Conservation (phyloP, 305 asterid species). For the Fraxinus latifolia region DNA sequence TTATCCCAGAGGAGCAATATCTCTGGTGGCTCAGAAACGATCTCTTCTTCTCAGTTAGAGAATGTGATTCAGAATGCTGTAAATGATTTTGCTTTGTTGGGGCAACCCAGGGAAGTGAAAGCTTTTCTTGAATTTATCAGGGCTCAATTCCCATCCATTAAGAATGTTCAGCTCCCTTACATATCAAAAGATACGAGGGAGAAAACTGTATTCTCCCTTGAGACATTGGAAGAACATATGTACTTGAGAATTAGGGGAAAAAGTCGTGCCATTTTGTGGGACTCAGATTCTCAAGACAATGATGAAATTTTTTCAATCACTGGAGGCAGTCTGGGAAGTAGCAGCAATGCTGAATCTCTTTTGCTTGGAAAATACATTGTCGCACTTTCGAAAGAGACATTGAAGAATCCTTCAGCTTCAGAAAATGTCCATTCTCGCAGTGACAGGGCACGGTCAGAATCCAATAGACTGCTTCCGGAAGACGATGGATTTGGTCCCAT, state of each 20-base stretch:
- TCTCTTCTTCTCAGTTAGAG: constrained; percentile 45
- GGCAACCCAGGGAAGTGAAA: constrained; percentile 58
- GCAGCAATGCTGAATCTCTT: constrained; percentile 40
- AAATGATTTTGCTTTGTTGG: constrained; percentile 58
- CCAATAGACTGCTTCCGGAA: constrained; percentile 29
- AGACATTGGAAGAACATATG: constrained; percentile 61
- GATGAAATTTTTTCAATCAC: constrained; percentile 28
- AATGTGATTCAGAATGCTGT: constrained; percentile 63
- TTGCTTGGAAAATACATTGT: constrained; percentile 80
- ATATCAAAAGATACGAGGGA: constrained; percentile 31
- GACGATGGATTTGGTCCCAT: constrained; percentile 66
- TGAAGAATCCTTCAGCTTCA: constrained; percentile 57
- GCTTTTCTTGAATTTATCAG: constrained; percentile 55
- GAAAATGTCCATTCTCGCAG: constrained; percentile 34
- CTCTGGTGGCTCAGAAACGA: constrained; percentile 32
- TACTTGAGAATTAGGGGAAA: constrained; percentile 46
- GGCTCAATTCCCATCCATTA: constrained; percentile 54
- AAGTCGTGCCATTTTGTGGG: constrained; percentile 29
- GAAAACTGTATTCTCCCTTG: constrained; percentile 40
- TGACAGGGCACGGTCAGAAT: constrained; percentile 34
- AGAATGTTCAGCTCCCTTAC: constrained; percentile 49
- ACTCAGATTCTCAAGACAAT: constrained; percentile 27
- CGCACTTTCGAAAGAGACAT: constrained; percentile 56
- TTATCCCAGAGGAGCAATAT: constrained; percentile 29
- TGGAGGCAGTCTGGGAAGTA: constrained; percentile 34